Conservation (phyloP, 306 rosid genomes). For the Carpinus viminea region DNA sequence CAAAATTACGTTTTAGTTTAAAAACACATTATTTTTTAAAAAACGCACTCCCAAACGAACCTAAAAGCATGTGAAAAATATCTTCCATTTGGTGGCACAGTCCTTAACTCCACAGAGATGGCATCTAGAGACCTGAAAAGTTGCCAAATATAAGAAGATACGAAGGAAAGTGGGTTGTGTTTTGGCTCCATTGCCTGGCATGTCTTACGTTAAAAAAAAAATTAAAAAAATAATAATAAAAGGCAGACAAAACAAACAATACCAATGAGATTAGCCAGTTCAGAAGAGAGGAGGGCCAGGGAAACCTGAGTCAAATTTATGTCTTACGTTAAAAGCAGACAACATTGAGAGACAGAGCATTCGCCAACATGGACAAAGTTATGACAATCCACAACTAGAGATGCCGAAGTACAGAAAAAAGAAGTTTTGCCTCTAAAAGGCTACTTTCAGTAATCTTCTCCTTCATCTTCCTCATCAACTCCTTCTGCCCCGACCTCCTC, state of each 20-base stretch:
- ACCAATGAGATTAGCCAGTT: background rate
- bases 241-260: background rate
- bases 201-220: background rate
- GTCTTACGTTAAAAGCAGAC: background rate
- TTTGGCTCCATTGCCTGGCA: background rate
- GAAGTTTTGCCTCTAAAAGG: background rate
- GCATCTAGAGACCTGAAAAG: too few relatives aligned
- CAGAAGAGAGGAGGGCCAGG: background rate
- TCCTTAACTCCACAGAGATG: too few relatives aligned
- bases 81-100: too few relatives aligned
- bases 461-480: slow-evolving; percentile 47
- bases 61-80: too few relatives aligned
- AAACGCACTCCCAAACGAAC: too few relatives aligned
- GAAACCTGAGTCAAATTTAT: background rate
- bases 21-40: too few relatives aligned
- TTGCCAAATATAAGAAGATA: too few relatives aligned
- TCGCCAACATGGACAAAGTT: background rate
- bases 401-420: slow-evolving; percentile 10
- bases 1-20: too few relatives aligned
- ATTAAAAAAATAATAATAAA: too few relatives aligned
- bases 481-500: slow-evolving; percentile 75
- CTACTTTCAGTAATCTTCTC: slow-evolving; percentile 37
- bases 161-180: too few relatives aligned
- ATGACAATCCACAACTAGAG: background rate
- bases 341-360: background rate